Evolutionary conservation across 805 yeast species (phyloP), one percentile per base, ranked within the genome.

Genomic region (Zygosaccharomyces rouxii): DNA sequence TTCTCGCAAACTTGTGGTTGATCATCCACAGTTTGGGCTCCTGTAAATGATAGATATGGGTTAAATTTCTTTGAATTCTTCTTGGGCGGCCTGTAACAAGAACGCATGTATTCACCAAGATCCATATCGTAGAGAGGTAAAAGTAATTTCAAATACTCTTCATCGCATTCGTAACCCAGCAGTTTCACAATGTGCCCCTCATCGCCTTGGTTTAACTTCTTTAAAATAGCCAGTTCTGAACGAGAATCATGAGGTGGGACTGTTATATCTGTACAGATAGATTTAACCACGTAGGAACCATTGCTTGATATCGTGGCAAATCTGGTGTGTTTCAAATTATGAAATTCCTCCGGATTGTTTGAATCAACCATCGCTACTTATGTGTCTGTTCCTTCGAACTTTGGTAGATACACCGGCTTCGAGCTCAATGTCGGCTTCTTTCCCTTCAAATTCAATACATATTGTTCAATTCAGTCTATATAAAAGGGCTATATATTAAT

Each of bases 171-270:
- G 19, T 38, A 35, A 21, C 55, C 57, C 7, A 63, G 37, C 35
- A 60, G 35, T n/a, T 51, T 31, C 4, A 66, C 54, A 0, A 64
- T 45, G 22, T 54, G 54, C 5, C 25, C 28, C 18, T 45, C 31
- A 5, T 37, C 18, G 10, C 33, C 42, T 13, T 21, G 21, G 5
- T 49, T 48, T n/a, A 64, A 37, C 25, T 49, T 53, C 28, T 48
- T 14, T 28, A 63, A 35, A 10, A 64, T 56, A 5, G 56, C 46
- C 11, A 62, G 44, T 48, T 66, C 70, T 10, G 28, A 35, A 11
- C 47, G 13, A 9, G 63, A 60, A 42, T 66, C 57, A 49, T 66
- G 69, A 9, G 70, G 70, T 16, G 63, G 56, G 3, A 58, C 46
- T 16, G 50, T 44, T 21, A 52, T 55, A 47, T 60, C 68, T 16